These are phyloP conservation scores for Narthecium ossifragum DNA, from an alignment of 106 monocot species.

Conservation along the genomic window DNA sequence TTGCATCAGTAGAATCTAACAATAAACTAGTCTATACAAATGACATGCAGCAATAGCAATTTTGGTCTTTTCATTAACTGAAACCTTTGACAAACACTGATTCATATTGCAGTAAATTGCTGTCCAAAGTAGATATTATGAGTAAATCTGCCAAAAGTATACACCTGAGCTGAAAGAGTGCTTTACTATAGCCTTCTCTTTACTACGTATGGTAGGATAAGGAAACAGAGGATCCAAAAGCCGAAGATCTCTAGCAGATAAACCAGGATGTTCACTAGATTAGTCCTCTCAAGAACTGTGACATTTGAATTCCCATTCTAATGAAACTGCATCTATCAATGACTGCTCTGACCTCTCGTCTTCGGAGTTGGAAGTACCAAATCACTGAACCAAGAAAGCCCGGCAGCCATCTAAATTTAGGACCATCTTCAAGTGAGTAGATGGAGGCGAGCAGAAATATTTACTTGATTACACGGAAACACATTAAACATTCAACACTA, in stretches of 20 bases:
- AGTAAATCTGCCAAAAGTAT: slow-evolving; percentile 71
- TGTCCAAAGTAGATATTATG: slow-evolving; percentile 48
- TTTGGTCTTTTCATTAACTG: slow-evolving; percentile 29
- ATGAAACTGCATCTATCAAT: no score
- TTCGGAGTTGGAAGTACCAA: no score
- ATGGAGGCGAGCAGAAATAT: no score
- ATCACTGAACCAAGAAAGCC: no score
- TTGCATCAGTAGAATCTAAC: not conserved
- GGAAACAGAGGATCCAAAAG: slow-evolving; percentile 54
- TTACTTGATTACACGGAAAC: no score
- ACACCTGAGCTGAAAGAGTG: slow-evolving; percentile 67
- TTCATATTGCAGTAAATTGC: slow-evolving; percentile 30
- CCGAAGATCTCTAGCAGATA: slow-evolving; percentile 31
- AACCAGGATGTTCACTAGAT: slow-evolving; percentile 45
- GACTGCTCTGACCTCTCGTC: no score
- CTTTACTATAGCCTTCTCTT: slow-evolving; percentile 78
- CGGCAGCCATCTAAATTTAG: no score
- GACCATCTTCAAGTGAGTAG: no score
- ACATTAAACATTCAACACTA: no score
- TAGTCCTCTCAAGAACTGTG: slow-evolving; percentile 39
- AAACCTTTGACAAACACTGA: slow-evolving; percentile 39
- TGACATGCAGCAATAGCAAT: slow-evolving; percentile 14
- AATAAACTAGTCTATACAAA: not conserved
- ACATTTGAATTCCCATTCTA: slow-evolving; percentile 31
- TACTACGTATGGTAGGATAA: slow-evolving; percentile 48